Evolutionary conservation across 169 alveolate species (phyloP).

Genomic region (Haemoproteus tartakovskyi): DNA sequence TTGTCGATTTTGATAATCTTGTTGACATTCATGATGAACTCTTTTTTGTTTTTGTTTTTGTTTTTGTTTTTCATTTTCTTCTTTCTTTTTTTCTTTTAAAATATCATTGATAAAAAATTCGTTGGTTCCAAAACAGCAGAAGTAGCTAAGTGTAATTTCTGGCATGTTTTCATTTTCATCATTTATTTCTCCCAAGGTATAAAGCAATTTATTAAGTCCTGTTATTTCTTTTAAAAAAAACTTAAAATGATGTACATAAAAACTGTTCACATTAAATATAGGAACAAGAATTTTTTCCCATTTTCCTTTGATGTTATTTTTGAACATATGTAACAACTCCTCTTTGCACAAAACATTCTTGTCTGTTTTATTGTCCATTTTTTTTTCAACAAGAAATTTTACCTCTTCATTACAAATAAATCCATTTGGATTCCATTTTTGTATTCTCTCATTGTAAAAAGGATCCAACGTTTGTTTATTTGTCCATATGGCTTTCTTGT

Average conservation of each 20-base stretch:
- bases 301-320: slow-evolving; percentile 27
- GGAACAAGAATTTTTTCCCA: slow-evolving; percentile 41
- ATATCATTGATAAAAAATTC: slow-evolving; percentile 10
- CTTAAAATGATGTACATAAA: slow-evolving; percentile 18
- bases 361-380: not conserved
- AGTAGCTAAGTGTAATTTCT: slow-evolving; percentile 10
- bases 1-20: no score
- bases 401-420: not conserved
- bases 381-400: not conserved
- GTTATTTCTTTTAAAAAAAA: slow-evolving; percentile 31
- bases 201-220: slow-evolving; percentile 7
- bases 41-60: no score
- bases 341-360: not conserved
- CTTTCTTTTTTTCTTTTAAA: not conserved
- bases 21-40: not conserved
- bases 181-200: slow-evolving; percentile 2
- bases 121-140: slow-evolving; percentile 23
- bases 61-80: no score
- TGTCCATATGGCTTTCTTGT: no score
- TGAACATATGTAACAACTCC: slow-evolving; percentile 13
- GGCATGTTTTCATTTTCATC: not conserved
- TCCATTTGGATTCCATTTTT: no score
- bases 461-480: no score
- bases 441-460: no score
- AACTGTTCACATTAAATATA: slow-evolving; percentile 9